These are phyloP conservation scores for Retiboletus fuscus DNA, from an alignment of 1,284 basidiomycete species.

Conservation along the genomic window DNA sequence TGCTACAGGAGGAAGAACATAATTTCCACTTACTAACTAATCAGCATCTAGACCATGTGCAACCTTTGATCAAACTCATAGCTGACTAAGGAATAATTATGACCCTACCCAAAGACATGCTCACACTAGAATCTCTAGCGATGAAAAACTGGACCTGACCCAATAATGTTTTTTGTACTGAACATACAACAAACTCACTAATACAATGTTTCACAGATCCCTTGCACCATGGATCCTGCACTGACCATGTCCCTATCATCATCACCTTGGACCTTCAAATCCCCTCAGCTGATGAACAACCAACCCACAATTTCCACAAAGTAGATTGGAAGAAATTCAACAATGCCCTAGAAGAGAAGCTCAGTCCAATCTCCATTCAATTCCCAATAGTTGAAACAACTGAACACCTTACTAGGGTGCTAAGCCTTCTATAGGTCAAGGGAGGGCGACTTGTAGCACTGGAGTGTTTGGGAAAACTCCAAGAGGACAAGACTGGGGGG, in stretches of 20 bases:
- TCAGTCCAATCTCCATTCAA: not conserved
- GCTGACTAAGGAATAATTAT: conserved; percentile 7
- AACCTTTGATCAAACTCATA: conserved; percentile 3
- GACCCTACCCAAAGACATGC: conserved; percentile 10
- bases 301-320: not conserved
- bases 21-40: conserved; percentile 44
- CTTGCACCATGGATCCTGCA: fast-evolving
- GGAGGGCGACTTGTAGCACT: too few relatives aligned
- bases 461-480: too few relatives aligned
- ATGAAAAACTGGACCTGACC: conserved; percentile 23
- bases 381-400: conserved; percentile 17
- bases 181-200: not conserved
- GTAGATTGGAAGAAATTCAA: conserved; percentile 8
- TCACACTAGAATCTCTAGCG: not conserved
- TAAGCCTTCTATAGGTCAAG: too few relatives aligned
- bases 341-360: not conserved
- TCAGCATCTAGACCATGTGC: conserved; percentile 13
- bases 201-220: conserved; percentile 10
- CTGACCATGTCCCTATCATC: conserved; percentile 23
- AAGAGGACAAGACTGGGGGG: too few relatives aligned
- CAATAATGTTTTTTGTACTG: conserved; percentile 28
- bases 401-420: too few relatives aligned
- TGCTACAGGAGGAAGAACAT: conserved; percentile 54
- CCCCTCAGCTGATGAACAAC: not conserved
- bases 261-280: not conserved